Evolutionary conservation across 805 yeast genomes (phyloP).

Genomic region (Cyberlindnera euphorbiae): DNA sequence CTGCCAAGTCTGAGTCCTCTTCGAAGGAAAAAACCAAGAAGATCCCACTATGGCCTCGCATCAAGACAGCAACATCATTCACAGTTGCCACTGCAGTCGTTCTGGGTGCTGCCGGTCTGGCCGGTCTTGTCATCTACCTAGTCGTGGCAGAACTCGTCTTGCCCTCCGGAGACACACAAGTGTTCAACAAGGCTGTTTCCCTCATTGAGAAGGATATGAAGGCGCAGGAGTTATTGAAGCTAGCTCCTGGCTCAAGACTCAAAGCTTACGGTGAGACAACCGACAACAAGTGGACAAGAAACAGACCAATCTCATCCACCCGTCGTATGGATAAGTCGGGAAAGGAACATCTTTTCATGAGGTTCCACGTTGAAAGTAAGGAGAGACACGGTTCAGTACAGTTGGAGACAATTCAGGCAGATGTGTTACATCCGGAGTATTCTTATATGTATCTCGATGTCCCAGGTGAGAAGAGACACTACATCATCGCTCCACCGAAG

Average conservation of each 20-base stretch:
- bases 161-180: constrained; percentile 88
- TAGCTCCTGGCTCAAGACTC: constrained; percentile 47
- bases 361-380: constrained; percentile 78
- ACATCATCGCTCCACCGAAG: constrained; percentile 61
- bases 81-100: constrained; percentile 58
- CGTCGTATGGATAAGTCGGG: constrained; percentile 70
- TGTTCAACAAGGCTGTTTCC: constrained; percentile 82
- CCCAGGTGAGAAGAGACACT: constrained; percentile 63
- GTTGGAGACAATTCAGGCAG: constrained; percentile 71
- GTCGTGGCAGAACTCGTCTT: constrained; percentile 75
- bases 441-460: constrained; percentile 72
- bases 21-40: constrained; percentile 18
- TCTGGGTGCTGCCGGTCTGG: constrained; percentile 62
- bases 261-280: constrained; percentile 79
- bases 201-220: constrained; percentile 63
- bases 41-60: constrained; percentile 40
- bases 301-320: constrained; percentile 73
- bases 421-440: constrained; percentile 62
- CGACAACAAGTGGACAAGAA: constrained; percentile 78
- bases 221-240: constrained; percentile 52
- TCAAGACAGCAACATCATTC: constrained; percentile 57
- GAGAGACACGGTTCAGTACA: constrained; percentile 63
- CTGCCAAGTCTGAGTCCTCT: background rate
- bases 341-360: constrained; percentile 75
- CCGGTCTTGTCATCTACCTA: constrained; percentile 65